A percentile compares a stretch with the other conserved stretches of the same genome.
phyloP scores from a whole-genome alignment of 805 yeast genomes.

The Ogataea zsoltii region DNA sequence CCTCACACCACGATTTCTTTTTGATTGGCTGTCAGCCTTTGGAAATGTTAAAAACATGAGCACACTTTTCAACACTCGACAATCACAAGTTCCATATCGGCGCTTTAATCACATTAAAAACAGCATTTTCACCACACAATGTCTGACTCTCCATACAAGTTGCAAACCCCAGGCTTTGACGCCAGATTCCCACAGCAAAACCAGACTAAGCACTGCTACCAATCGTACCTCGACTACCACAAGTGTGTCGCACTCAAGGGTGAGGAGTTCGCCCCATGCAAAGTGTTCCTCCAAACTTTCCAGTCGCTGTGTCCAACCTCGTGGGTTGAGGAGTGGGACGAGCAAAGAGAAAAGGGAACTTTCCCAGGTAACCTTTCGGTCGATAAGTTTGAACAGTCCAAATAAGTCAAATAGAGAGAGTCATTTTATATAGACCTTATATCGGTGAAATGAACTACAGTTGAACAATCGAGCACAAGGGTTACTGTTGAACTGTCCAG shows the following conservation, averaged over 20 bases:
- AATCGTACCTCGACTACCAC: slow-evolving; percentile 96
- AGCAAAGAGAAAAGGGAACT: slow-evolving; percentile 59
- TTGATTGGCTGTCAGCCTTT: slow-evolving; percentile 5
- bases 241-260: slow-evolving; percentile 96
- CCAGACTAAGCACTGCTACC: slow-evolving; percentile 99
- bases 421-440: slow-evolving; percentile 8
- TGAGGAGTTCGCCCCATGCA: slow-evolving; percentile 97
- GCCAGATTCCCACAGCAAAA: slow-evolving; percentile 96
- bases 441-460: slow-evolving; percentile 3
- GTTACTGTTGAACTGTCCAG: slow-evolving; percentile 9
- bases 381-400: slow-evolving; percentile 31
- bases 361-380: slow-evolving; percentile 42
- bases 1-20: slow-evolving; percentile 6
- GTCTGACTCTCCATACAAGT: slow-evolving; percentile 42
- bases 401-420: neutral
- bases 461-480: too few species aligned
- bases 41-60: neutral
- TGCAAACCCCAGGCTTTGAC: slow-evolving; percentile 75
- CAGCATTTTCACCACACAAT: slow-evolving; percentile 17
- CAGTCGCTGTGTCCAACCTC: slow-evolving; percentile 81
- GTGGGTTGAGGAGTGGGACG: slow-evolving; percentile 89
- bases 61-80: slow-evolving; percentile 1
- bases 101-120: too few species aligned
- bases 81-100: too few species aligned
- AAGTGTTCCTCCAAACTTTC: slow-evolving; percentile 90